Conservation (phyloP, 2,329 filamentous ascomycete species). For the Boeremia lycopersici region DNA sequence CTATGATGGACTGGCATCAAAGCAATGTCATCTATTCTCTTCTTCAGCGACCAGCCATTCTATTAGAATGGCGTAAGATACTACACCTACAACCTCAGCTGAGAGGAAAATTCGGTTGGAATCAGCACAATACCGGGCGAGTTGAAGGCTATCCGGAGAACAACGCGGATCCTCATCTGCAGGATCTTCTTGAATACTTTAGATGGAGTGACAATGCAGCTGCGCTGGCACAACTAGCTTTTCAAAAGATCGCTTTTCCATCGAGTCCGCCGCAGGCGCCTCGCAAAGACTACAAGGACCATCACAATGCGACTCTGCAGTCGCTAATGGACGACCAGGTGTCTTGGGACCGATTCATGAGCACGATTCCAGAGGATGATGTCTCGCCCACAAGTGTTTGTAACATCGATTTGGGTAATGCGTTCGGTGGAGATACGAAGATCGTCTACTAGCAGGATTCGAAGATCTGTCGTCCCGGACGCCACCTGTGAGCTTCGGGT, state of each 20-base stretch:
- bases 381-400: conserved; percentile 5
- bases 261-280: conserved; percentile 18
- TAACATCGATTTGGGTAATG: conserved; percentile 1
- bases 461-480: background rate
- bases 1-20: conserved; percentile 69
- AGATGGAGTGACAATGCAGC: conserved; percentile 21
- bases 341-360: conserved; percentile 7
- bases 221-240: conserved; percentile 31
- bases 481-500: background rate
- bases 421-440: background rate
- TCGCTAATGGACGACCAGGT: conserved; percentile 3
- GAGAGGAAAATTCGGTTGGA: conserved; percentile 30
- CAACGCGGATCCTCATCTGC: conserved; percentile 25
- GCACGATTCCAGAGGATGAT: conserved; percentile 18
- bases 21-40: conserved; percentile 69
- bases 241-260: conserved; percentile 20
- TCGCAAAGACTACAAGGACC: conserved; percentile 19
- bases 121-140: conserved; percentile 30
- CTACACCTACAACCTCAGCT: conserved; percentile 24
- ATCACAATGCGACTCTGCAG: background rate
- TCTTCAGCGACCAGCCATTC: conserved; percentile 65
- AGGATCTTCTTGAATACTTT: conserved; percentile 40
- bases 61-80: conserved; percentile 58
- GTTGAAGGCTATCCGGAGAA: conserved; percentile 40
- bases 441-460: background rate